Conservation (phyloP, 306 rosid genomes). For the Trichosanthes cucumerina region DNA sequence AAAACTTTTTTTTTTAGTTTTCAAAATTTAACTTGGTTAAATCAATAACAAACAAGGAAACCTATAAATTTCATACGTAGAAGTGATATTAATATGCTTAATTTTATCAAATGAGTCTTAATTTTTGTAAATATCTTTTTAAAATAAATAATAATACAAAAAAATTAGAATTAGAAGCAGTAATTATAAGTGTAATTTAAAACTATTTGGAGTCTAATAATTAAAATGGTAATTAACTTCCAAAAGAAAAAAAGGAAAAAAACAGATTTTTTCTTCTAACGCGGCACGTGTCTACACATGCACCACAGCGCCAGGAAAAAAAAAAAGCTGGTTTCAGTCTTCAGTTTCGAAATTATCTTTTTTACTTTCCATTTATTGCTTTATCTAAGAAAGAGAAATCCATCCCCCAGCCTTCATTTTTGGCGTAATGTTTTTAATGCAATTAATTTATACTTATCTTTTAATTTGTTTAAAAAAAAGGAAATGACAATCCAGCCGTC, state of each 20-base stretch:
- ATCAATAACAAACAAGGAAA: no score
- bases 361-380: not conserved
- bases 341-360: not conserved
- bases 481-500: not conserved
- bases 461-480: not conserved
- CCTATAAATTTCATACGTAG: no score
- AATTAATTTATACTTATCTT: not conserved
- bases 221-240: not conserved
- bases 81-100: no score
- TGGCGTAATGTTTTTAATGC: not conserved
- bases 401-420: not conserved
- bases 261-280: not conserved
- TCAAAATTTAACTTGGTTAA: no score
- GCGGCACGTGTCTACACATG: conserved; percentile 2
- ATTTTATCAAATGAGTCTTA: no score
- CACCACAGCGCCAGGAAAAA: not conserved
- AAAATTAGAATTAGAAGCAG: no score
- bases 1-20: no score
- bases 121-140: no score
- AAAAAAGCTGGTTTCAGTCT: not conserved
- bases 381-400: not conserved
- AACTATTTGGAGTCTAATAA: no score
- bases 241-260: not conserved
- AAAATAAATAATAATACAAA: no score
- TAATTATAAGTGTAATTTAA: no score